These are phyloP conservation scores for Symbiodinium pilosum DNA, from an alignment of 73 alveolate species.

Conservation along the genomic window DNA sequence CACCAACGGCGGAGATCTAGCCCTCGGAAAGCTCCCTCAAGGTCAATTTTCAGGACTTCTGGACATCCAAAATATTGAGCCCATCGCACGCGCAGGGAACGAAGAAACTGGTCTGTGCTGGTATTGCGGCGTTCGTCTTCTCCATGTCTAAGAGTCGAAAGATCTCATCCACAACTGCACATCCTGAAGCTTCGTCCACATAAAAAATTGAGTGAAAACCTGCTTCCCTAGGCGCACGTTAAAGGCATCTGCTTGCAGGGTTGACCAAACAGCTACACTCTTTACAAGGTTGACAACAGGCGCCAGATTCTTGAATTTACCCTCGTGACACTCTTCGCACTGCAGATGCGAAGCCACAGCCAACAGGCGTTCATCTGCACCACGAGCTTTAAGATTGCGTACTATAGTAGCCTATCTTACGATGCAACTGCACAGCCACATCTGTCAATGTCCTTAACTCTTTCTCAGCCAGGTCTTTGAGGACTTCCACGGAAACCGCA, in stretches of 20 bases:
- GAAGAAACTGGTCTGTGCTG: not conserved
- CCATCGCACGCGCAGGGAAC: not conserved
- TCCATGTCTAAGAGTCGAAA: not conserved
- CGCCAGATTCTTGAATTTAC: not conserved
- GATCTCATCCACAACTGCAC: not conserved
- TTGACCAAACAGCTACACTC: not conserved
- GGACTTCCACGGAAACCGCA: not conserved
- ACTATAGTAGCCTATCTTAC: not conserved
- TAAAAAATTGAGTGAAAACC: not conserved
- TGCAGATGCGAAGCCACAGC: not conserved
- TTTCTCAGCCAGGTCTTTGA: not conserved
- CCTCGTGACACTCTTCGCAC: not conserved
- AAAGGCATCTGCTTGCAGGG: not conserved
- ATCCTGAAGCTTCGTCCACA: slow-evolving; percentile 30
- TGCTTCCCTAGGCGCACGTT: not conserved
- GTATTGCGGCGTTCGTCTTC: not conserved
- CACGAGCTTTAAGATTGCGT: not conserved
- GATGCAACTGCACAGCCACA: not conserved
- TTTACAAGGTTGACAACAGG: not conserved
- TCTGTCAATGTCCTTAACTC: not conserved
- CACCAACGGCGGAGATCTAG: not conserved
- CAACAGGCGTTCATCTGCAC: not conserved
- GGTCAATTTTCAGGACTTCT: not conserved
- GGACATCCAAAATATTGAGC: not conserved
- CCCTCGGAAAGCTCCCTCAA: not conserved